Evolutionary conservation across 2,329 filamentous ascomycete genomes (phyloP).

Genomic region (Calycina marina): DNA sequence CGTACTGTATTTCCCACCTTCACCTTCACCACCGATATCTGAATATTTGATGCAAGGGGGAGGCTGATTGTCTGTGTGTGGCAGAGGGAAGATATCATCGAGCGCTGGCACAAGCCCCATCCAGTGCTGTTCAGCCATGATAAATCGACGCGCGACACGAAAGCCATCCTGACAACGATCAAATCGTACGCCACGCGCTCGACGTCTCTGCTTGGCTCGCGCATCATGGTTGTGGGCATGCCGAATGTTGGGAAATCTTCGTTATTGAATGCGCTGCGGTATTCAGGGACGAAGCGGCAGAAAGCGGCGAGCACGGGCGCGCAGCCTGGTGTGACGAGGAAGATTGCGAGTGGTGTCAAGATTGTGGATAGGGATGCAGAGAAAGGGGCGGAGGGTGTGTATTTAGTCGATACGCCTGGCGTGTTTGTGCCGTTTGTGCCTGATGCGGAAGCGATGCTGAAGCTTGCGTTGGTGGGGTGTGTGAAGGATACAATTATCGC

Average conservation of each 20-base stretch:
- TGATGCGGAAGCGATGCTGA: conserved; percentile 79
- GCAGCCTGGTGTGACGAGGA: conserved; percentile 80
- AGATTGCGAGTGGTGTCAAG: conserved; percentile 70
- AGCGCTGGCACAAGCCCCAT: conserved; percentile 36
- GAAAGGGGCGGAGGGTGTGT: conserved; percentile 38
- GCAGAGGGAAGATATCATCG: conserved; percentile 35
- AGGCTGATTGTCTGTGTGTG: too few species aligned
- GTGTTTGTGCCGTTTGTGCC: conserved; percentile 90
- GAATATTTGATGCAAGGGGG: conserved; percentile 2
- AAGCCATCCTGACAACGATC: conserved; percentile 30
- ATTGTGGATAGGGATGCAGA: conserved; percentile 43
- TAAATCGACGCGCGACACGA: conserved; percentile 29
- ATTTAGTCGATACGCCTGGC: conserved; percentile 82
- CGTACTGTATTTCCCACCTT: conserved; percentile 24
- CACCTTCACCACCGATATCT: neutral
- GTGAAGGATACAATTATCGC: conserved; percentile 82
- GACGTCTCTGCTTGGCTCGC: conserved; percentile 61
- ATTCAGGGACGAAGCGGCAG: conserved; percentile 43
- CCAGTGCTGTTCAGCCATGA: conserved; percentile 37
- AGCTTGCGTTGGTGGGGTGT: conserved; percentile 78
- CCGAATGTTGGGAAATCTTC: conserved; percentile 95
- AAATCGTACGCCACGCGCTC: conserved; percentile 32
- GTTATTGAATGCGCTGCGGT: conserved; percentile 75
- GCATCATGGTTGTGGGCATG: conserved; percentile 87
- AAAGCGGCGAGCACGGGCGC: conserved; percentile 75